These are phyloP conservation scores for Capsicum rhomboideum DNA, from an alignment of 257 asterid genomes.

Conservation along the genomic window DNA sequence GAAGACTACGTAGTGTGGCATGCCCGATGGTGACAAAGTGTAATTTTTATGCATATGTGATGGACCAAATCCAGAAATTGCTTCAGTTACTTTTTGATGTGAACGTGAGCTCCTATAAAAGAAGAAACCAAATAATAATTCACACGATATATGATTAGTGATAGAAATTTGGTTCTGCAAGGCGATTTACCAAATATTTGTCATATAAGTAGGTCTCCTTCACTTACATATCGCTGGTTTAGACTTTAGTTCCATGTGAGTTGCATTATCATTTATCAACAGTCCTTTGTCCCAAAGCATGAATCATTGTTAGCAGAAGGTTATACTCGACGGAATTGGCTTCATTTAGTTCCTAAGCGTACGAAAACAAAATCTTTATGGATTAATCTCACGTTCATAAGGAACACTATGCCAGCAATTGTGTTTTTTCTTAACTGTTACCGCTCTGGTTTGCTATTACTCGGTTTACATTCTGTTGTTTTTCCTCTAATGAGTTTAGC, in stretches of 20 bases:
- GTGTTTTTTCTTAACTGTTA: too few species aligned
- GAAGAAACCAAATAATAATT: slow-evolving; percentile 44
- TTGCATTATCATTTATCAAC: slow-evolving; percentile 17
- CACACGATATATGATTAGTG: slow-evolving; percentile 18
- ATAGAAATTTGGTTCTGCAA: neutral
- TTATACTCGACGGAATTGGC: slow-evolving; percentile 79
- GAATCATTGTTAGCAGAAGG: slow-evolving; percentile 83
- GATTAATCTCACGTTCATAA: slow-evolving; percentile 67
- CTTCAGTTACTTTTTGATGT: slow-evolving; percentile 79
- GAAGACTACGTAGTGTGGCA: slow-evolving; percentile 87
- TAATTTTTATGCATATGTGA: slow-evolving; percentile 36
- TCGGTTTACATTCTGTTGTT: too few species aligned
- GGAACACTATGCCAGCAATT: too few species aligned
- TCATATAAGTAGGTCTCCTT: neutral
- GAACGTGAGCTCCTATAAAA: slow-evolving; percentile 72
- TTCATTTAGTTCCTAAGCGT: slow-evolving; percentile 85
- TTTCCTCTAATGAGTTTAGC: too few species aligned
- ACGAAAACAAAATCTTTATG: slow-evolving; percentile 50
- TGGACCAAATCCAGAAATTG: slow-evolving; percentile 75
- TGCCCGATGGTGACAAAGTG: slow-evolving; percentile 79
- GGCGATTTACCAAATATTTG: too few species aligned
- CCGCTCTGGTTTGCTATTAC: too few species aligned
- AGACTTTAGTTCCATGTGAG: neutral
- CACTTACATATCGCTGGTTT: neutral
- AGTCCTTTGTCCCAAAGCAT: slow-evolving; percentile 53